phyloP scores from a whole-genome alignment of 768 basidiomycete species.

The Suillus bovinus region DNA sequence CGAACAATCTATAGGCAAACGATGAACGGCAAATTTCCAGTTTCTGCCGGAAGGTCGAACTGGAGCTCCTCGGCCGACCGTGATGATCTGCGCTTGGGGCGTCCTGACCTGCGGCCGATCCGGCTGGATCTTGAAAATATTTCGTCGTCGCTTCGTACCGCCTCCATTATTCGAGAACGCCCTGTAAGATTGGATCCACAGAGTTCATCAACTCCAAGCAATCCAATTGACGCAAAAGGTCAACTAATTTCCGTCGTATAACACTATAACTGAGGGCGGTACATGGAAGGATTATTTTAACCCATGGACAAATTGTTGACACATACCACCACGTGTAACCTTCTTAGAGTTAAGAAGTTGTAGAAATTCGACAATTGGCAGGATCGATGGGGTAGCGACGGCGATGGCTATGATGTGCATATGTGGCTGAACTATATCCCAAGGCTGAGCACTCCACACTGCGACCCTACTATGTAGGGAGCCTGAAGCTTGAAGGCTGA shows the following conservation, averaged over 20 bases:
- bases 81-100: neutral
- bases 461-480: too few relatives aligned
- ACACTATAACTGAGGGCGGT: neutral
- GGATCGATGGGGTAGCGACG: neutral
- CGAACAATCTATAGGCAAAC: neutral
- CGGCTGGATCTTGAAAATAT: neutral
- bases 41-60: neutral
- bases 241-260: neutral
- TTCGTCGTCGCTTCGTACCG: neutral
- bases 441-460: too few relatives aligned
- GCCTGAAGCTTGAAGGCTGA: too few relatives aligned
- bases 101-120: neutral
- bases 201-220: neutral
- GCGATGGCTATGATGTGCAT: neutral
- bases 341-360: conserved; percentile 4
- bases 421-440: neutral
- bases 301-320: neutral
- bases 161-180: neutral
- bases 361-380: neutral
- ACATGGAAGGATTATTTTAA: neutral
- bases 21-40: neutral
- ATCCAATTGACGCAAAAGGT: neutral
- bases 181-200: neutral
- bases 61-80: neutral
- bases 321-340: neutral